phyloP scores from a whole-genome alignment of 768 basidiomycete genomes.

The Phaeotremella fagi region DNA sequence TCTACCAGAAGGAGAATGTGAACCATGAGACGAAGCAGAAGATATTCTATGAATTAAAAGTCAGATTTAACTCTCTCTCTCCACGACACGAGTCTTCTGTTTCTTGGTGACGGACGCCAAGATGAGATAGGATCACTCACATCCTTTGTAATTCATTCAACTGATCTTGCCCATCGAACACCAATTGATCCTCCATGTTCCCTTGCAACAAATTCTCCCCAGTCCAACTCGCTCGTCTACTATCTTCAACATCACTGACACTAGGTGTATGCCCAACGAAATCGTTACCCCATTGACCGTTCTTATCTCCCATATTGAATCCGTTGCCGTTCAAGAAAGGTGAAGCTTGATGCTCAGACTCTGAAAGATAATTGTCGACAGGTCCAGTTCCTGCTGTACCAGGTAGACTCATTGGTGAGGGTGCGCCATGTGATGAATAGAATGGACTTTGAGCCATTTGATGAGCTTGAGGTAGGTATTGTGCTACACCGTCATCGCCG shows the following conservation, averaged over 20 bases:
- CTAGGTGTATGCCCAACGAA: slow-evolving; percentile 10
- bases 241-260: neutral
- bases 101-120: neutral
- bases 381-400: slow-evolving; percentile 7
- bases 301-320: slow-evolving; percentile 1
- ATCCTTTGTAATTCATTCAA: slow-evolving; percentile 11
- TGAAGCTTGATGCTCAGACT: slow-evolving; percentile 6
- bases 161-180: neutral
- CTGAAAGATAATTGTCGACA: neutral
- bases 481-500: neutral
- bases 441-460: slow-evolving; percentile 10
- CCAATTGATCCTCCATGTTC: neutral
- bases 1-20: neutral
- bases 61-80: neutral
- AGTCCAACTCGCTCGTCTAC: neutral
- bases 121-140: slow-evolving; percentile 1
- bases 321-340: slow-evolving; percentile 4
- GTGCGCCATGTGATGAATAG: slow-evolving; percentile 5
- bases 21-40: neutral
- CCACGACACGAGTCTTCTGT: neutral
- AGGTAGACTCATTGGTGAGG: slow-evolving; percentile 9
- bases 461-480: slow-evolving; percentile 2
- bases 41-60: neutral
- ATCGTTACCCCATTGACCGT: slow-evolving; percentile 12
- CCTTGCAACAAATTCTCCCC: neutral